Evolutionary conservation across 2,329 filamentous ascomycete genomes (phyloP), one percentile per base, ranked within the genome.

Genomic region (Alternaria rosae): DNA sequence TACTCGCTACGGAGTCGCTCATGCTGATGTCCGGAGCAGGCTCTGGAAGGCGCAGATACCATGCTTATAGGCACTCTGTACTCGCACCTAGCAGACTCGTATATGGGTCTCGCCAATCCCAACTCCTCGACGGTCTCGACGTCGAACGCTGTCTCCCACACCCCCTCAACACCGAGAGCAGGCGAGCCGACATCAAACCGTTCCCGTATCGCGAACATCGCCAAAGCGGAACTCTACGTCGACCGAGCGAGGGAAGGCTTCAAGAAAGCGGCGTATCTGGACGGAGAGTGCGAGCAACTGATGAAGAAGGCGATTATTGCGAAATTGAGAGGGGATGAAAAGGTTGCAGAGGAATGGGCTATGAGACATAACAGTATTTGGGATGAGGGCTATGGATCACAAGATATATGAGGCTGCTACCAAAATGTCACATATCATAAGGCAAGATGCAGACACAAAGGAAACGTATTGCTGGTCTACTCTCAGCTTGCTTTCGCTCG

Each of bases 231-330:
- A 51, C 32, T 76, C 35, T 78, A 76, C 64, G 75, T 79, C 45
- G 78, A 80, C 41, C 65, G 72, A n/a, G 75, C 78, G 11, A 61
- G 72, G 38, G 72, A 78, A 51, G 76, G 79, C 64, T 96, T 87
- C 75, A 86, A 88, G 43, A 85, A 83, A 48, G 82, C 92, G 13
- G 88, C 92, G 74, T 91, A 92, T 74, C 80, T 89, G 13, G 80
- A 83, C n/a, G 88, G 88, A 56, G 90, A 92, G 79, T 90, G 92
- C 72, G 91, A 93, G 78, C 89, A 92, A 83, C 86, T 94, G 81
- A 90, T 91, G 20, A 95, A 95, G 83, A 94, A 92, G 79, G 90
- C 91, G 4, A 89, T 89, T 53, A 86, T 96, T 53, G 91, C 92
- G 83, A 88, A 89, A 76, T 81, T 90, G 48, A 84, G 87, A 8